Evolutionary conservation across 139 green algal species (phyloP).

Genomic region (Volvox africanus): DNA sequence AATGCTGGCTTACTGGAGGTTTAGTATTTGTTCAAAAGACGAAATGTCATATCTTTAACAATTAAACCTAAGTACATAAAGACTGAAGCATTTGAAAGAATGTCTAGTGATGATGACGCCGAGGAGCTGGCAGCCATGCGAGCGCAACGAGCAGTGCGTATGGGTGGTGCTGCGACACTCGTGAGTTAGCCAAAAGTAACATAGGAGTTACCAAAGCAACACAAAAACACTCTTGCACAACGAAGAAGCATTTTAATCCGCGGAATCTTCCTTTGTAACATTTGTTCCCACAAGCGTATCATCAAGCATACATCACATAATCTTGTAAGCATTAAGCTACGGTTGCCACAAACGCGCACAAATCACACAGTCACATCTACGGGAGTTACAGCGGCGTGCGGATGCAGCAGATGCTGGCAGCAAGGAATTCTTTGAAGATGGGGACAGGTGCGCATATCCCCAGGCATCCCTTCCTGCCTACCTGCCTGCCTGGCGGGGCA

Average conservation of each 20-base stretch:
- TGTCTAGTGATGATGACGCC: conserved; percentile 69
- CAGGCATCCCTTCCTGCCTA: too few species aligned
- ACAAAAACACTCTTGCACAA: too few species aligned
- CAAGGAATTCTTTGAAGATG: conserved; percentile 32
- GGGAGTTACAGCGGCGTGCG: conserved; percentile 41
- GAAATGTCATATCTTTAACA: neutral
- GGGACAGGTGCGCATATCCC: neutral
- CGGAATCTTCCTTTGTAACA: too few species aligned
- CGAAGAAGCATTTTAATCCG: too few species aligned
- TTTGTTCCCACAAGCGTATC: too few species aligned
- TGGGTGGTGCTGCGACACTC: conserved; percentile 57
- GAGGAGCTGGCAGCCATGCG: conserved; percentile 76
- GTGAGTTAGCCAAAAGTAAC: conserved; percentile 17
- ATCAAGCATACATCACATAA: too few species aligned
- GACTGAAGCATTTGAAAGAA: neutral
- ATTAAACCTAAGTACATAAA: neutral
- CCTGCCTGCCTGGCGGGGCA: too few species aligned
- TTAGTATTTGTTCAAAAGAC: too few species aligned
- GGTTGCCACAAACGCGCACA: too few species aligned
- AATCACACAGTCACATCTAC: conserved; percentile 56
- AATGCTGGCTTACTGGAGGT: too few species aligned
- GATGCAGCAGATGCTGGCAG: neutral
- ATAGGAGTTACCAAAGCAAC: too few species aligned
- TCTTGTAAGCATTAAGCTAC: too few species aligned
- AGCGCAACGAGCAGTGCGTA: conserved; percentile 55